phyloP scores from a whole-genome alignment of 306 rosid genomes.

The Rubus parviflorus region DNA sequence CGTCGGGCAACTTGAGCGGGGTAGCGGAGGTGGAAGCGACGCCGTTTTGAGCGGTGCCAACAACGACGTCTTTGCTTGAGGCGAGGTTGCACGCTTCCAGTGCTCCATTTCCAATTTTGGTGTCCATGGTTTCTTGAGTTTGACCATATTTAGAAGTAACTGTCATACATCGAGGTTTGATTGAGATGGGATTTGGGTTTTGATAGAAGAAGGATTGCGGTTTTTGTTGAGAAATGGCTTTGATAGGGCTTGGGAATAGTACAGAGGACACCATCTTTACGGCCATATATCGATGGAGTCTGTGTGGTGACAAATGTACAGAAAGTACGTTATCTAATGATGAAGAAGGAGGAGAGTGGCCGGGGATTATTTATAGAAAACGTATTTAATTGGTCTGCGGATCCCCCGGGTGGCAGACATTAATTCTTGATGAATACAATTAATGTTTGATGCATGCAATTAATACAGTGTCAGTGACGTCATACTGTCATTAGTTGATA shows the following conservation, averaged over 20 bases:
- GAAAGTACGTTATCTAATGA: no score
- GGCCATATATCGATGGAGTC: not conserved
- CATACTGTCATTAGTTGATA: no score
- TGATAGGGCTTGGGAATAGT: not conserved
- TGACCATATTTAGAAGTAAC: not conserved
- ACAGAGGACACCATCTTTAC: not conserved
- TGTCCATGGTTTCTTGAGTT: slow-evolving; percentile 40
- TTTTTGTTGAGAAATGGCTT: not conserved
- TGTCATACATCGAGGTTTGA: not conserved
- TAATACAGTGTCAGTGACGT: no score
- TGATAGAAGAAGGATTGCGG: not conserved
- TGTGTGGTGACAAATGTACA: no score
- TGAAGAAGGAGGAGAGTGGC: no score
- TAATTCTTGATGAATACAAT: no score
- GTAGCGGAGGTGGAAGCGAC: slow-evolving; percentile 2
- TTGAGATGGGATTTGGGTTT: not conserved
- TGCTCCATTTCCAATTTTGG: slow-evolving; percentile 35
- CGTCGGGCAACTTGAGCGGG: slow-evolving; percentile 23
- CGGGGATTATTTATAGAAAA: no score
- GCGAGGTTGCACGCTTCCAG: slow-evolving; percentile 30
- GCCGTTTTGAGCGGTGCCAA: not conserved
- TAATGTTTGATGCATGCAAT: no score
- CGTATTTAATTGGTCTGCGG: no score
- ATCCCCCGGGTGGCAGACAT: no score
- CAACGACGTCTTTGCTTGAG: not conserved